A percentile compares a stretch with the other conserved stretches of the same genome.
These are phyloP conservation scores for Blastobotrys raffinosifermentans DNA, from an alignment of 1,139 yeast genomes.

Conservation along the genomic window DNA sequence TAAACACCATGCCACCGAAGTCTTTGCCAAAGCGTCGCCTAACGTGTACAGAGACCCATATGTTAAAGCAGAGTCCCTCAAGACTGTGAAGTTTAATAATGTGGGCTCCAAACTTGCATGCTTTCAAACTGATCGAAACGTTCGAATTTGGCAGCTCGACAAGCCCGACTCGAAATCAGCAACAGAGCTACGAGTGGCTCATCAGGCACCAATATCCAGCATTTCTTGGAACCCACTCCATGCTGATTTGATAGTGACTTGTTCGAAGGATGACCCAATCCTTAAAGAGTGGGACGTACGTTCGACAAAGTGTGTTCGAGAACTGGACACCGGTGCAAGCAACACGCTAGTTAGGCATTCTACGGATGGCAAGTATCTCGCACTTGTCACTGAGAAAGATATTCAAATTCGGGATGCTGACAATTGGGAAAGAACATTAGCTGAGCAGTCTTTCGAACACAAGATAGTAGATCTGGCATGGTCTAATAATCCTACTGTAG, in stretches of 20 bases:
- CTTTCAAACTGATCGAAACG: conserved; percentile 22
- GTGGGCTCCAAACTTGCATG: conserved; percentile 26
- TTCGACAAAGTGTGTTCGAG: conserved; percentile 37
- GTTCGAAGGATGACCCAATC: conserved; percentile 44
- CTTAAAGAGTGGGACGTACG: conserved; percentile 54
- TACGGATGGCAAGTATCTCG: conserved; percentile 48
- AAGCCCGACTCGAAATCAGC: conserved; percentile 22
- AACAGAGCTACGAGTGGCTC: conserved; percentile 26
- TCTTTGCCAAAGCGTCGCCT: conserved; percentile 3
- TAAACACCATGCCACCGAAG: conserved; percentile 2
- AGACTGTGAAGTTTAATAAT: conserved; percentile 26
- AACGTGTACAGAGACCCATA: conserved; percentile 13
- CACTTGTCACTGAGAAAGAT: conserved; percentile 32
- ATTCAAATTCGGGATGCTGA: not conserved
- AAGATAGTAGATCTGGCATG: conserved; percentile 38
- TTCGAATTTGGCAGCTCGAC: conserved; percentile 27
- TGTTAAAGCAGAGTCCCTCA: conserved; percentile 11
- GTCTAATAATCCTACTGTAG: conserved; percentile 26
- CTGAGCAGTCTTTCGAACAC: not conserved
- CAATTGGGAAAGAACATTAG: no score
- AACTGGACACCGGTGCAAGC: conserved; percentile 31
- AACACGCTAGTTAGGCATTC: conserved; percentile 42
- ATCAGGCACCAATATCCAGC: conserved; percentile 34
- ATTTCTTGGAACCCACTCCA: conserved; percentile 58
- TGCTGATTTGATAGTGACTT: conserved; percentile 51